A percentile compares a stretch with the other conserved stretches of the same genome.
Evolutionary conservation across 192 early-diverging fungal species (phyloP).

Genomic region (Coemansia sp.): DNA sequence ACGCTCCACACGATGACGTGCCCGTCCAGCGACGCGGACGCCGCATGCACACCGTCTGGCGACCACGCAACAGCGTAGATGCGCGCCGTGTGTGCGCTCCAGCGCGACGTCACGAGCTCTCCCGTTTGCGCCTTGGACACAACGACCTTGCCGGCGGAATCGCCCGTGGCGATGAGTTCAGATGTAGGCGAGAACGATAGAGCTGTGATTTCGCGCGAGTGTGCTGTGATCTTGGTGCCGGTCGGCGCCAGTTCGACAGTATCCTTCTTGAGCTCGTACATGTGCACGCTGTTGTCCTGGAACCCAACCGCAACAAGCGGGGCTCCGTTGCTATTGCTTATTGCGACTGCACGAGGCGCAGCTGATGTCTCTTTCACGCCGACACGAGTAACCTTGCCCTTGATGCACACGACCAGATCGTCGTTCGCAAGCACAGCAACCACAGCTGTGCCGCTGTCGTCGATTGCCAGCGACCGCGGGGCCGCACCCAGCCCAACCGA

Average conservation of each 20-base stretch:
- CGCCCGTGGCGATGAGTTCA: conserved; percentile 74
- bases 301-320: conserved; percentile 42
- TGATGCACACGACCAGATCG: conserved; percentile 18
- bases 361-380: not conserved
- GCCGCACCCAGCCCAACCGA: conserved; percentile 21
- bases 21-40: conserved; percentile 83
- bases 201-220: conserved; percentile 72
- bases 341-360: conserved; percentile 20
- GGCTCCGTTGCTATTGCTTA: not conserved
- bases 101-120: conserved; percentile 60
- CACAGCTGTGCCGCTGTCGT: not conserved
- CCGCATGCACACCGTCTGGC: conserved; percentile 69
- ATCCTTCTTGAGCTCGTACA: conserved; percentile 58
- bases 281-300: conserved; percentile 64
- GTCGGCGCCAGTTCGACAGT: conserved; percentile 16
- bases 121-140: conserved; percentile 65
- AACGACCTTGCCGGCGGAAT: conserved; percentile 76
- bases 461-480: conserved; percentile 29
- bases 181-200: conserved; percentile 78
- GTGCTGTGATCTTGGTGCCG: conserved; percentile 29
- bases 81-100: conserved; percentile 90
- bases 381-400: conserved; percentile 4
- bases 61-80: conserved; percentile 82
- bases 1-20: conserved; percentile 89
- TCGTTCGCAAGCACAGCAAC: conserved; percentile 37